Conservation (phyloP, 1,139 yeast species). For the Pichia sp. region DNA sequence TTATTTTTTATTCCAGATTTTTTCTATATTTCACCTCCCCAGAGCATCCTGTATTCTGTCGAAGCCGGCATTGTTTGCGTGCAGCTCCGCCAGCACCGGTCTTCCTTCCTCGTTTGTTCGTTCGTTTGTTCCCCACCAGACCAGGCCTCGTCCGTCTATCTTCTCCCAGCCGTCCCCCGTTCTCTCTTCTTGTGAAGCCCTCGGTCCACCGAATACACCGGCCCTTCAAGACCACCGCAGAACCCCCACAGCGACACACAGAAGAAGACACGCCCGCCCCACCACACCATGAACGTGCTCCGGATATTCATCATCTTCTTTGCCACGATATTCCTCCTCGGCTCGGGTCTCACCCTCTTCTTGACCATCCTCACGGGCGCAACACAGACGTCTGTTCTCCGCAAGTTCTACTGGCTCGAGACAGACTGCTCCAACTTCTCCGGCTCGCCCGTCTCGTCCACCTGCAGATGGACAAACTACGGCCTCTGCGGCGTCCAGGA, state of each 20-base stretch:
- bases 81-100: neutral
- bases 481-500: slow-evolving; percentile 46
- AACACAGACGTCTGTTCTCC: slow-evolving; percentile 39
- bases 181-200: too few species aligned
- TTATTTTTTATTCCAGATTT: neutral
- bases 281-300: slow-evolving; percentile 7
- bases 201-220: too few species aligned
- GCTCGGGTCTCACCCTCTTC: slow-evolving; percentile 45
- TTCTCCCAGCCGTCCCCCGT: neutral
- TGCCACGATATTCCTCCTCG: slow-evolving; percentile 18
- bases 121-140: neutral
- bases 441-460: slow-evolving; percentile 40
- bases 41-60: neutral
- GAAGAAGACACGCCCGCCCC: neutral
- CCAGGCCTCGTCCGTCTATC: neutral
- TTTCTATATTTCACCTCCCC: neutral
- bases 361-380: slow-evolving; percentile 65
- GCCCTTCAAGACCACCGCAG: too few species aligned
- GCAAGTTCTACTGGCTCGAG: slow-evolving; percentile 63
- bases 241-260: too few species aligned
- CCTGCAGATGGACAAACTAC: slow-evolving; percentile 70
- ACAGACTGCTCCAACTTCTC: slow-evolving; percentile 59
- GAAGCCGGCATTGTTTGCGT: neutral
- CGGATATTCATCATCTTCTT: neutral
- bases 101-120: neutral